Conservation (phyloP, 192 early-diverging fungal genomes). For the Allomyces macrogynus region DNA sequence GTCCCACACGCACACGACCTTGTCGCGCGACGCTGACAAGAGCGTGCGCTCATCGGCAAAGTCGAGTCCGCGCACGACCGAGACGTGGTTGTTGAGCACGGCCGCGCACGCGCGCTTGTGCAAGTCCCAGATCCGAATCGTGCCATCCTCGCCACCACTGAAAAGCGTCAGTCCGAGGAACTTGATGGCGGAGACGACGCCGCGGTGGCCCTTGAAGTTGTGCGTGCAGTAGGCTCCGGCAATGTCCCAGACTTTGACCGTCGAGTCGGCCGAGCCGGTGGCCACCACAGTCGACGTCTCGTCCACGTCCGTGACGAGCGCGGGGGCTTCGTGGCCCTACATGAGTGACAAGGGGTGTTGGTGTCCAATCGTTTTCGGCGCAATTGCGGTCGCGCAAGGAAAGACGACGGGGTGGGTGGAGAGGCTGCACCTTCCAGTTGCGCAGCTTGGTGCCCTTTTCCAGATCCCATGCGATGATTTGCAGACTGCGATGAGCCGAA, state of each 20-base stretch:
- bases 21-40: slow-evolving; percentile 73
- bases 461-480: slow-evolving; percentile 59
- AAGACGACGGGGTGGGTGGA: neutral
- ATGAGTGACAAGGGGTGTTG: neutral
- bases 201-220: slow-evolving; percentile 80
- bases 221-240: slow-evolving; percentile 83
- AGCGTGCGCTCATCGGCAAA: slow-evolving; percentile 50
- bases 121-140: slow-evolving; percentile 80
- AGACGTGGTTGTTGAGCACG: slow-evolving; percentile 65
- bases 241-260: slow-evolving; percentile 92
- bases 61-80: slow-evolving; percentile 73
- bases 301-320: slow-evolving; percentile 84
- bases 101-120: slow-evolving; percentile 46
- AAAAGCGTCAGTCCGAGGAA: slow-evolving; percentile 53
- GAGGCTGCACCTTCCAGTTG: slow-evolving; percentile 35
- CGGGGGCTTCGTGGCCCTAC: slow-evolving; percentile 77
- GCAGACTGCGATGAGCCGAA: slow-evolving; percentile 58
- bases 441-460: slow-evolving; percentile 31
- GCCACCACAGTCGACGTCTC: slow-evolving; percentile 76
- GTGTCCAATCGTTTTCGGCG: neutral
- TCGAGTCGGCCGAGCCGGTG: slow-evolving; percentile 86
- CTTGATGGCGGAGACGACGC: slow-evolving; percentile 62
- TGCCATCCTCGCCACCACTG: slow-evolving; percentile 80
- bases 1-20: slow-evolving; percentile 78
- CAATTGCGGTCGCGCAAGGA: neutral